Percentiles rank a stretch among this genome's conserved stretches.
phyloP scores from a whole-genome alignment of 441 rosid genomes.

The Biscutella auriculata region DNA sequence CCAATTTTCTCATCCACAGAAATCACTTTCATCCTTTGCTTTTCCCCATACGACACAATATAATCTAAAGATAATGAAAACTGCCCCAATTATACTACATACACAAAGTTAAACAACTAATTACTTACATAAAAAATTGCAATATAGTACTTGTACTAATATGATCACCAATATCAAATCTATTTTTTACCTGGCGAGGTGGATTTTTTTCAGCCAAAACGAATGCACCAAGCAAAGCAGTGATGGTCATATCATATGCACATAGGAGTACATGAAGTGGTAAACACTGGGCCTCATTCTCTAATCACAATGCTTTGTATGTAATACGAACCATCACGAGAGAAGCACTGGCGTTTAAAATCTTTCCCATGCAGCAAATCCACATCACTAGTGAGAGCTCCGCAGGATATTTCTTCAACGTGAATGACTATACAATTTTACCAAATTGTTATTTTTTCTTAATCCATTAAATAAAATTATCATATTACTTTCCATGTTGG shows the following conservation, averaged over 20 bases:
- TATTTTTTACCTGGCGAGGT: no score
- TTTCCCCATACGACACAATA: slow-evolving; percentile 86
- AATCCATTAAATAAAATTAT: no score
- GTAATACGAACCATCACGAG: slow-evolving; percentile 33
- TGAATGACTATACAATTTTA: slow-evolving; percentile 18
- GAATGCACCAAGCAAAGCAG: slow-evolving; percentile 48
- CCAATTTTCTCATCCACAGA: slow-evolving; percentile 24
- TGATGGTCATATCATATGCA: slow-evolving; percentile 74
- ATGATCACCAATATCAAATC: no score
- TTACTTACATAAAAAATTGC: no score
- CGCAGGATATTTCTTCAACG: slow-evolving; percentile 23
- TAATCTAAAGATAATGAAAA: slow-evolving; percentile 57
- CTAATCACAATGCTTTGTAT: slow-evolving; percentile 61
- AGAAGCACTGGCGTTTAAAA: slow-evolving; percentile 15
- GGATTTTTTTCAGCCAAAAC: slow-evolving; percentile 54
- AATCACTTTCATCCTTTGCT: slow-evolving; percentile 41
- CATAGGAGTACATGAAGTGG: slow-evolving; percentile 65
- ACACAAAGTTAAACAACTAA: no score
- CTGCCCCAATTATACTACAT: slow-evolving; percentile 59
- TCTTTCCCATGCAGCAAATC: slow-evolving; percentile 25
- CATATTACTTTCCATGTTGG: no score
- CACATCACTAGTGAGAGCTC: slow-evolving; percentile 23
- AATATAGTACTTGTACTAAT: no score
- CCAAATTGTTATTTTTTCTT: neutral
- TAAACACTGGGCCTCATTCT: slow-evolving; percentile 73